Base-by-base conservation (phyloP, 2,329 filamentous ascomycete genomes). In the Geosmithia morbida region DNA sequence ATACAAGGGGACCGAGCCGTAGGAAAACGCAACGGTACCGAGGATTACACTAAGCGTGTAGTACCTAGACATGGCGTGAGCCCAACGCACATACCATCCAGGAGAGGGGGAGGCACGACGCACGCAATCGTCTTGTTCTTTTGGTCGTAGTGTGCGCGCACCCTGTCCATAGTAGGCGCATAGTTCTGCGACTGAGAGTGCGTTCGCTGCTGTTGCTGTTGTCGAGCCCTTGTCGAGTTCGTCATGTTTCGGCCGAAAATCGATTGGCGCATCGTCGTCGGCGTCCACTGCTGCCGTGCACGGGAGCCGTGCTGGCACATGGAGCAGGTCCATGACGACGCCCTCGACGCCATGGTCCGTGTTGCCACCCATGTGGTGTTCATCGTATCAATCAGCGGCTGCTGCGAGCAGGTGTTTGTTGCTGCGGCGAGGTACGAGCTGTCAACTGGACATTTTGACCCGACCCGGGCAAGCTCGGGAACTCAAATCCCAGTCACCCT, bases 1-100 rank as follows among this genome's bases (percentile, higher is more conserved):
- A 65, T 94, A 94, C 61, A 92, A 68, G 2, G 87, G 87, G 45
- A 92, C 87, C 11, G 84, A 87, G 54, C 85, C 85, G 59, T 92
- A 92, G 1, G 85, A 84, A 37, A 92, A 67, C 3, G 85, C 85
- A 18, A 88, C 81, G 5, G 85, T 89, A 48, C 83, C 85, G 46
- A 92, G 66, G 49, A 90, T 87, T 51, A 87, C 70, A 60, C 83
- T 87, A 52, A 89, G 64, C 14, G 81, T 77, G 61, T 90, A 92
- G 67, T 79, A 83, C 63, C 80, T 85, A 20, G 22, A 30, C 7
- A 42, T 6, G 39, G 22, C 43, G 29, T 51, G 17, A 51, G 50
- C 41, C 26, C 19, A n/a, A 37, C 33, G 13, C 29, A 30, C 14
- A 37, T 16, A 7, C 33, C 33, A 11, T 37, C 33, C 14, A 7